A percentile compares a stretch with the other conserved stretches of the same genome.
Conservation (phyloP, 345 rosid species). For the Bretschneidera sinensis region DNA sequence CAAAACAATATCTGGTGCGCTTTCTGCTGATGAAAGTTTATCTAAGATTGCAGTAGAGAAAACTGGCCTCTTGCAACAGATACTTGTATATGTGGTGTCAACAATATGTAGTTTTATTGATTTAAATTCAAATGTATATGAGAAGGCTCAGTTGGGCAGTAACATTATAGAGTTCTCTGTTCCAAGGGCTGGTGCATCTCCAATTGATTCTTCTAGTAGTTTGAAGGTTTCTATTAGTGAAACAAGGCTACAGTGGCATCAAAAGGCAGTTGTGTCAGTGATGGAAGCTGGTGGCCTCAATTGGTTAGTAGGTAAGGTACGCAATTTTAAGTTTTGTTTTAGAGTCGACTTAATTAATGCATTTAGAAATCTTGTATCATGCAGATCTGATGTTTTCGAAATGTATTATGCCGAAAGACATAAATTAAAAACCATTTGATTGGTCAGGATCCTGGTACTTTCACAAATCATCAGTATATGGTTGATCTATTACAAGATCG, state of each 20-base stretch:
- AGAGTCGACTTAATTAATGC: background rate
- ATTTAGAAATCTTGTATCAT: background rate
- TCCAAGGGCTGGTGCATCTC: slow-evolving; percentile 15
- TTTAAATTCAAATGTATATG: slow-evolving; percentile 30
- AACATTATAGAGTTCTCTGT: slow-evolving; percentile 22
- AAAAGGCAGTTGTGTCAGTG: slow-evolving; percentile 59
- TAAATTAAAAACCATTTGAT: background rate
- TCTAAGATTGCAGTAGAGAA: slow-evolving; percentile 36
- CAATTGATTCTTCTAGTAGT: slow-evolving; percentile 26
- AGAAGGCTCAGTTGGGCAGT: slow-evolving; percentile 33
- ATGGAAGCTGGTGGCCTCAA: slow-evolving; percentile 88
- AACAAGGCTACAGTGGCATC: slow-evolving; percentile 48
- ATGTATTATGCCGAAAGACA: slow-evolving; percentile 1
- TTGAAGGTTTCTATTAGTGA: slow-evolving; percentile 28
- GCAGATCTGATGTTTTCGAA: background rate
- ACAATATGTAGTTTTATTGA: slow-evolving; percentile 46
- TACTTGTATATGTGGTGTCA: slow-evolving; percentile 54
- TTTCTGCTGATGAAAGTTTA: slow-evolving; percentile 45
- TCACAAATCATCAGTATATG: too few relatives aligned
- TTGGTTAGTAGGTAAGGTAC: slow-evolving; percentile 93
- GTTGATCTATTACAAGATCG: too few relatives aligned
- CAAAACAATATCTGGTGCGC: slow-evolving; percentile 44
- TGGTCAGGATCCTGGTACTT: background rate
- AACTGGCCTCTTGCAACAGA: slow-evolving; percentile 38
- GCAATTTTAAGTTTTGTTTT: slow-evolving; percentile 33